These are phyloP conservation scores for Cymbidium sinense DNA, from an alignment of 106 monocot genomes.

Conservation along the genomic window DNA sequence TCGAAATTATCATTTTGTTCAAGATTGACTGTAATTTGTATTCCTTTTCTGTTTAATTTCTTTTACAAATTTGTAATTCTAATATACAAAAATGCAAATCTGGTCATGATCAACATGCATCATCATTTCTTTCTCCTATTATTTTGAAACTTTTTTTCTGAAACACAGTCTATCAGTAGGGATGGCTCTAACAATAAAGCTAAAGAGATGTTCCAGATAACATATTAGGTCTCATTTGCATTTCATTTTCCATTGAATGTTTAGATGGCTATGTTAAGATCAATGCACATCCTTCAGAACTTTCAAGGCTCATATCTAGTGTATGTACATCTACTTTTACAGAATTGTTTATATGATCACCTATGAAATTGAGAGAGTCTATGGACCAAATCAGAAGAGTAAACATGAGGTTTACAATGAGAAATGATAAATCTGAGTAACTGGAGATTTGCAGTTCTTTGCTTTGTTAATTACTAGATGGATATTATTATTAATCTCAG, in stretches of 20 bases:
- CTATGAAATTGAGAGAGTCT: too few species aligned
- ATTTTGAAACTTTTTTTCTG: neutral
- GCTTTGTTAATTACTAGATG: neutral
- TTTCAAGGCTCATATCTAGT: too few species aligned
- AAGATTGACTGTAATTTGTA: neutral
- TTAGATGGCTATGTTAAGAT: neutral
- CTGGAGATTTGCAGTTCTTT: neutral
- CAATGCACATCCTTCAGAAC: too few species aligned
- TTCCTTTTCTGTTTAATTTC: neutral
- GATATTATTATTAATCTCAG: too few species aligned
- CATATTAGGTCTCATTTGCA: neutral
- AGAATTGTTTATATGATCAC: too few species aligned
- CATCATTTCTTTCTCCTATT: neutral
- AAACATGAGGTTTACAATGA: too few species aligned
- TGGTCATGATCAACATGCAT: neutral
- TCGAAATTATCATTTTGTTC: neutral
- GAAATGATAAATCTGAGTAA: too few species aligned
- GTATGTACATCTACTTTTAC: too few species aligned
- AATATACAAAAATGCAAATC: neutral
- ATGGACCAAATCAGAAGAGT: too few species aligned
- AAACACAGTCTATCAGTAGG: neutral
- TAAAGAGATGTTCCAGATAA: neutral
- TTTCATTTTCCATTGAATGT: neutral
- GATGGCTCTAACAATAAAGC: too few species aligned
- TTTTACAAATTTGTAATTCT: neutral